These are phyloP conservation scores for Oleoguttula mirabilis DNA, from an alignment of 495 filamentous ascomycete genomes.

Conservation along the genomic window DNA sequence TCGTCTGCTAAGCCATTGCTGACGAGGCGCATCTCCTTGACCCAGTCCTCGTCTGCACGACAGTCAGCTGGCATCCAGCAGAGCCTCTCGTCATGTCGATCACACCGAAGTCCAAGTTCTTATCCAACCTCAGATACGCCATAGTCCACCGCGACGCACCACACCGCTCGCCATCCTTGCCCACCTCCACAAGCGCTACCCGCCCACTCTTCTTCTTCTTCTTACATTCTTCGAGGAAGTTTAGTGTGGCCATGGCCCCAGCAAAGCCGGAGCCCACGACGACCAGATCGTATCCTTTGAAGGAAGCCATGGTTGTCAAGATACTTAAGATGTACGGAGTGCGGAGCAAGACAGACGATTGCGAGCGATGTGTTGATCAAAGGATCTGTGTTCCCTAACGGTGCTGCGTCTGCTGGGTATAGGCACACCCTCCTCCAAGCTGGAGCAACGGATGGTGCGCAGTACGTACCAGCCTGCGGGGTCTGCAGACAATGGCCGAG, in stretches of 20 bases:
- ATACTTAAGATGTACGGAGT: no score
- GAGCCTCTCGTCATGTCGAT: no score
- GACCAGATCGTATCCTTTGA: slow-evolving; percentile 21
- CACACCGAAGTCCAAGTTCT: slow-evolving; percentile 20
- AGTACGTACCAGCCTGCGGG: no score
- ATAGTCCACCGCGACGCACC: slow-evolving; percentile 24
- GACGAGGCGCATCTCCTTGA: slow-evolving; percentile 22
- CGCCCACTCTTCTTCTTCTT: slow-evolving; percentile 17
- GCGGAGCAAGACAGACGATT: no score
- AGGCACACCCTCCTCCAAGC: no score
- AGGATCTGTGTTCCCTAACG: no score
- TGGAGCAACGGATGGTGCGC: no score
- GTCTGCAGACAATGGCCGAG: no score
- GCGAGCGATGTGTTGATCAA: no score
- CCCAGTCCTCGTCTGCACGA: slow-evolving; percentile 19
- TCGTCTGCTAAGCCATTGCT: slow-evolving; percentile 21
- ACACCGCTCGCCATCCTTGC: slow-evolving; percentile 22
- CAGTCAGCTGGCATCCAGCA: not conserved
- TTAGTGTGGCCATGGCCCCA: slow-evolving; percentile 21
- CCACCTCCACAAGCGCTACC: slow-evolving; percentile 23
- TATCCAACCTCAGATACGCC: slow-evolving; percentile 23
- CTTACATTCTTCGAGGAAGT: slow-evolving; percentile 22
- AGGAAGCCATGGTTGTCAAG: slow-evolving; percentile 10
- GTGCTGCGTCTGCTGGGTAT: no score
- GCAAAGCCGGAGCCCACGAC: slow-evolving; percentile 24